Evolutionary conservation across 768 basidiomycete genomes (phyloP).

Genomic region (Auricularia sp.): DNA sequence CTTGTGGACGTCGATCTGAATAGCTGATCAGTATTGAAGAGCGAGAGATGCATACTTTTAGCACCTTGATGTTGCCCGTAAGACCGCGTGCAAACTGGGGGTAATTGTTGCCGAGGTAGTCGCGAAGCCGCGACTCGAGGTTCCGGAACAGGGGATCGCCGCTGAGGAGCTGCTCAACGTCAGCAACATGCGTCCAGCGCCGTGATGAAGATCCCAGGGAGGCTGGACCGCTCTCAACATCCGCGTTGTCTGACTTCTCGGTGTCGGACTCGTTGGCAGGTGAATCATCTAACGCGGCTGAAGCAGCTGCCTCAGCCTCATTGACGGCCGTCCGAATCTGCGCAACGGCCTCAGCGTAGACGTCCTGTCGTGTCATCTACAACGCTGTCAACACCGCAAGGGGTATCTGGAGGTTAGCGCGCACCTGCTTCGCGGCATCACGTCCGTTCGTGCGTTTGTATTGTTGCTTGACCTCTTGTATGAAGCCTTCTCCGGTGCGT

Average conservation of each 20-base stretch:
- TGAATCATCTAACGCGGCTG: not conserved
- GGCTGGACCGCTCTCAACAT: no score
- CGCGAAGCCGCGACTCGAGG: no score
- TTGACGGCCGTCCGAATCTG: slow-evolving; percentile 19
- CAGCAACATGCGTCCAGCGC: no score
- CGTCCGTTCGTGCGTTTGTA: slow-evolving; percentile 23
- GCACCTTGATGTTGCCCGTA: not conserved
- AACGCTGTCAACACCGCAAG: not conserved
- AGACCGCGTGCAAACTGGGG: not conserved
- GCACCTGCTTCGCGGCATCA: slow-evolving; percentile 21
- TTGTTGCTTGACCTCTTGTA: slow-evolving; percentile 21
- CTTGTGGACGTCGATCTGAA: slow-evolving; percentile 17
- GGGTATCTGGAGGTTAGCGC: not conserved
- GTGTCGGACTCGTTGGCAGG: not conserved
- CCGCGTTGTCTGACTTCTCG: not conserved
- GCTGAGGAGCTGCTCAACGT: no score
- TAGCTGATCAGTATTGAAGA: not conserved
- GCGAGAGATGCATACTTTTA: not conserved
- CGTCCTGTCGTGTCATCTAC: not conserved
- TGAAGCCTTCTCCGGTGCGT: slow-evolving; percentile 22
- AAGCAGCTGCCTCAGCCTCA: slow-evolving; percentile 10
- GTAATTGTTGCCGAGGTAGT: no score
- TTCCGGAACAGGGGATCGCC: no score
- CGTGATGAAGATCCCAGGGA: no score
- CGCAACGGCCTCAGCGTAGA: slow-evolving; percentile 11